Evolutionary conservation across 2,329 filamentous ascomycete genomes (phyloP), one percentile per base, ranked within the genome.

Genomic region (Pestalotiopsis sp.): DNA sequence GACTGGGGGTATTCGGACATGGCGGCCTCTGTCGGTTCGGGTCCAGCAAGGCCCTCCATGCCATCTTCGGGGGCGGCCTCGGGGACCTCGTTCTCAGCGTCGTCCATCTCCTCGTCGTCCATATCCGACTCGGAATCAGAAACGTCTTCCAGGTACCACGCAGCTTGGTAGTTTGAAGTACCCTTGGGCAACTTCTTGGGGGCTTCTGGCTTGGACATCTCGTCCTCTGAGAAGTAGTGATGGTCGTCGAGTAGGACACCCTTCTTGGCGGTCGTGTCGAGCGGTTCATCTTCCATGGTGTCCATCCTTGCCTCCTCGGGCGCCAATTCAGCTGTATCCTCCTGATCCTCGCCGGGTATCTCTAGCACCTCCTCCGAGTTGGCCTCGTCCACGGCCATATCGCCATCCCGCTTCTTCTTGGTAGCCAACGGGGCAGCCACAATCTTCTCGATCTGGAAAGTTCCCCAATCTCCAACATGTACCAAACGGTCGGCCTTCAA

Each of bases 221-320:
- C 92, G 61, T 96, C 94, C 58, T 98, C 95, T 0, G 95, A 95
- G 77, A 98, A 99, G 80, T 99, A 99, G 78, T 98, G 95, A 79
- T 99, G 95, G 73, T 98, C 95, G 73, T 99, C 96, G 11, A 99
- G 86, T 56, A 99, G 83, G 1, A 99, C 96, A 72, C 95, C 96
- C 81, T 95, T 97, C 77, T 91, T 91, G 58, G 86, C 84, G 1
- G 84, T 82, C 3, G 80, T 77, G 63, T 80, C 80, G 25, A 85
- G 82, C 3, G 84, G 85, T 75, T 87, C 73, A 70, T 84, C 5
- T 74, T 85, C 68, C 9, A 76, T 81, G 25, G 85, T 79, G 38
- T 78, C 80, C 93, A 97, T 96, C 69, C 89, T 84, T 3, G 91
- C 87, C 75, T 95, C 94, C 78, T 98, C 95, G 0, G 95, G 95